Percentiles rank a stretch among this genome's conserved stretches.
Conservation (phyloP, 441 rosid species). For the Mallotus japonicus region DNA sequence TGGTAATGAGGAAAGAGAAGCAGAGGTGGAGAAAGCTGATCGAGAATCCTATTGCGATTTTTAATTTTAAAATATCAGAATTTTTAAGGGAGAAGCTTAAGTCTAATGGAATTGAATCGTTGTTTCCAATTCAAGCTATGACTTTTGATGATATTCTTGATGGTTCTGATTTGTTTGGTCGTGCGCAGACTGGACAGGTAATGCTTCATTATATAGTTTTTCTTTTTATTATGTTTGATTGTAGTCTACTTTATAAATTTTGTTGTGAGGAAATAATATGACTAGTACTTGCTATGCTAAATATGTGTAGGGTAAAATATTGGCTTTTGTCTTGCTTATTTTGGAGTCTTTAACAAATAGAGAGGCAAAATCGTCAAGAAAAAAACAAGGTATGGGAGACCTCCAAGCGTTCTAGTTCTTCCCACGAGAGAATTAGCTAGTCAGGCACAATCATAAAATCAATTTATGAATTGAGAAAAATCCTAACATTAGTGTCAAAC, state of each 20-base stretch:
- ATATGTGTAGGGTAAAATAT: conserved; percentile 75
- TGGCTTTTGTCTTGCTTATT: conserved; percentile 94
- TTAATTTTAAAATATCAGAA: conserved; percentile 70
- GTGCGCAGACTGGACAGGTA: conserved; percentile 98
- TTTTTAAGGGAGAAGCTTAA: conserved; percentile 63
- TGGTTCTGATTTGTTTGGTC: conserved; percentile 87
- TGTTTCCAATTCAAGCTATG: conserved; percentile 93
- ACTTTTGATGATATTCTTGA: conserved; percentile 71
- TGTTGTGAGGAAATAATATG: not conserved
- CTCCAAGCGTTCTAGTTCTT: conserved; percentile 89
- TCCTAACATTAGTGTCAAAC: conserved; percentile 34
- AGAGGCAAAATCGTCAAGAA: conserved; percentile 49
- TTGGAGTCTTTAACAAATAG: conserved; percentile 84
- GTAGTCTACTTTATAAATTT: not conserved
- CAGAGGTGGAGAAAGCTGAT: conserved; percentile 42
- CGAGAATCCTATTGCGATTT: conserved; percentile 60
- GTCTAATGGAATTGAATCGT: conserved; percentile 66
- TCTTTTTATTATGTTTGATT: not conserved
- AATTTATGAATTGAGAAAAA: conserved; percentile 37
- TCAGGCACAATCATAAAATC: conserved; percentile 52
- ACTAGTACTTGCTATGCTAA: conserved; percentile 10
- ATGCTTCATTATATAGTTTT: not conserved
- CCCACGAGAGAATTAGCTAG: conserved; percentile 94
- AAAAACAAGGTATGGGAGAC: conserved; percentile 74
- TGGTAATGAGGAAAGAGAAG: conserved; percentile 30